A percentile compares a stretch with the other conserved stretches of the same genome.
Evolutionary conservation across 2,329 filamentous ascomycete species (phyloP).

Genomic region (Dactylellina sp.): DNA sequence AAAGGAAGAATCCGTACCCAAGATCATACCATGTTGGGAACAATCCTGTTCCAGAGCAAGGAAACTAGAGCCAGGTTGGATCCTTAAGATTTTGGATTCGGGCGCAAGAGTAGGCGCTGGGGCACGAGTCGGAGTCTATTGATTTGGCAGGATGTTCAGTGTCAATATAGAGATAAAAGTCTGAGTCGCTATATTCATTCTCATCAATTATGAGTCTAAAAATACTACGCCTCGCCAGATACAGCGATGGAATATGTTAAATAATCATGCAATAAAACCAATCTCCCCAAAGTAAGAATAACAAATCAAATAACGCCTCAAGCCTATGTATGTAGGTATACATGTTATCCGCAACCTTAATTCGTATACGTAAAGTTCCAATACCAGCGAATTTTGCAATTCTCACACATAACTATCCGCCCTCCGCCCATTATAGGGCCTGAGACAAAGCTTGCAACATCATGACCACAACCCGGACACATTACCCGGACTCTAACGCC

Average conservation of each 20-base stretch:
- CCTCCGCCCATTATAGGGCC: background rate
- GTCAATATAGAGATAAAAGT: background rate
- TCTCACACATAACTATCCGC: background rate
- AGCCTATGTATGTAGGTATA: no score
- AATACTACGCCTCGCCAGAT: no score
- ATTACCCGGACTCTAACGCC: background rate
- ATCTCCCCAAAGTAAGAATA: no score
- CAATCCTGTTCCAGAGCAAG: background rate
- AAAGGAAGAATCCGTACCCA: background rate
- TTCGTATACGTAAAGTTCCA: no score
- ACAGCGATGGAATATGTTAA: no score
- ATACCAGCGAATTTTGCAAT: background rate
- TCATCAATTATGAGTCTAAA: background rate
- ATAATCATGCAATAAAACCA: no score
- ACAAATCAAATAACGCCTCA: no score
- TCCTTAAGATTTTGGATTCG: constrained; percentile 24
- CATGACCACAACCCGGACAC: background rate
- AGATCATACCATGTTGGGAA: constrained; percentile 35
- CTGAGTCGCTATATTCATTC: background rate
- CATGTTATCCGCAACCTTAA: no score
- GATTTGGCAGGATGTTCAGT: background rate
- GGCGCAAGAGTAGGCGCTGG: background rate
- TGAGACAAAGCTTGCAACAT: background rate
- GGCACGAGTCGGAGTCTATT: background rate
- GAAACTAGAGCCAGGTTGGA: constrained; percentile 14